phyloP scores from a whole-genome alignment of 2,329 filamentous ascomycete genomes.

The Lachnellula cervina region DNA sequence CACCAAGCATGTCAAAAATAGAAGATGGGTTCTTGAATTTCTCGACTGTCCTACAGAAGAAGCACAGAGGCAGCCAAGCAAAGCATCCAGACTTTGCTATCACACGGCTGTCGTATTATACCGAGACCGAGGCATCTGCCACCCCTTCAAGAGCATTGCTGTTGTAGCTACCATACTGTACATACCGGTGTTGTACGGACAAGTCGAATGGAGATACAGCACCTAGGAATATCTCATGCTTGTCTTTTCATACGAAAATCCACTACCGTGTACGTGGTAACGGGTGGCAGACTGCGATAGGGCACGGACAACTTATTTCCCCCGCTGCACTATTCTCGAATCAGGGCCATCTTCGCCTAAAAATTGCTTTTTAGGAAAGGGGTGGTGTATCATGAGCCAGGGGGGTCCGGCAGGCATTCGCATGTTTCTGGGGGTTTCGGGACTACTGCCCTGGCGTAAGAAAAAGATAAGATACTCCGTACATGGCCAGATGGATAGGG shows the following conservation, averaged over 20 bases:
- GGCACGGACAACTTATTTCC: not conserved
- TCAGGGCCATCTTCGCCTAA: slow-evolving; percentile 3
- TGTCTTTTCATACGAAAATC: not conserved
- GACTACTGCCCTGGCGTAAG: not conserved
- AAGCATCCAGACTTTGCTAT: not conserved
- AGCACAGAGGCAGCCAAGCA: not conserved
- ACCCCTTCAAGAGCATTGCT: not conserved
- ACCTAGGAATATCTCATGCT: not conserved
- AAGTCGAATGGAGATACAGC: slow-evolving; percentile 2
- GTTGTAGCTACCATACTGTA: not conserved
- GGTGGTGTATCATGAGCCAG: not conserved
- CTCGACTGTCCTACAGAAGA: not conserved
- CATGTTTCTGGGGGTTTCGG: not conserved
- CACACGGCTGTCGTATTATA: not conserved
- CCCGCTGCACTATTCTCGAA: slow-evolving; percentile 8
- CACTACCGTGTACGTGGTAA: slow-evolving; percentile 8
- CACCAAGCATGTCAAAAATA: not conserved
- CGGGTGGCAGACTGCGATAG: slow-evolving; percentile 4
- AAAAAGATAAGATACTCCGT: slow-evolving; percentile 1
- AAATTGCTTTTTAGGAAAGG: slow-evolving; percentile 6
- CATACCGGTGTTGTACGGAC: not conserved
- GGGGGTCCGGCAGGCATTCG: not conserved
- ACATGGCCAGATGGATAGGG: not conserved
- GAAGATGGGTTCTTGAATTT: not conserved
- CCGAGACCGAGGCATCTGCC: not conserved